Evolutionary conservation across 495 filamentous ascomycete species (phyloP), one percentile per base, ranked within the genome.

Genomic region (Penicillium diatomitis): DNA sequence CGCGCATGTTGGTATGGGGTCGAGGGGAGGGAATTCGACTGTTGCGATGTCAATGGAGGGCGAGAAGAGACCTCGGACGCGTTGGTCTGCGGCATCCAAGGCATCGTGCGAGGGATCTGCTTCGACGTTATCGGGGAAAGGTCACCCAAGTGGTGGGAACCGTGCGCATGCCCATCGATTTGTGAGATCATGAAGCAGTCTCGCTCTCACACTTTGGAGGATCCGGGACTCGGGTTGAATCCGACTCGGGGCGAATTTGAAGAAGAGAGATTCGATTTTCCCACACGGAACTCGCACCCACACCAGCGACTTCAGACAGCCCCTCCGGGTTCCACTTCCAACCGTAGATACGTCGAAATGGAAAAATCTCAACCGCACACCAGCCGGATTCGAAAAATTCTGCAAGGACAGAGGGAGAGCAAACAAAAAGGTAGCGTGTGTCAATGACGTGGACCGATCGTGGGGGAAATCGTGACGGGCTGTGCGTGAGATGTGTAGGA

Each of bases 1-100:
- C 88, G 81, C 55, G 89, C 77, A 63, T 87, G 84, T 61, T 96
- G 90, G 51, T 88, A 89, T 4, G 92, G 92, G 1, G 92, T 98
- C 4, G 92, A 95, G 0, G 92, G 92, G 20, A 98, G 83, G 11
- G 92, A 97, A 60, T 76, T 95, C 8, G 92, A 95, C 49, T 94
- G 89, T 34, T 84, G 73, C 9, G 80, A 71, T n/a, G 60, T 64
- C 46, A 76, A 64, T 38, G 66, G 63, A 43, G 72, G 74, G 10
- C 71, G 72, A 52, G 57, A 52, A 30, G 65, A 49, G 48, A 62
- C 52, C 60, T 69, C 64, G 44, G 71, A 61, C 58, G 58, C 56
- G 48, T 67, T 60, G 53, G 65, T 56, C 56, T 63, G 58, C 56
- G 63, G 51, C 33, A 57, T 66, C 67, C 69, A 72, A 57, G 68